Conservation (phyloP, 805 yeast genomes). For the Vanderwaltozyma verrucispora region DNA sequence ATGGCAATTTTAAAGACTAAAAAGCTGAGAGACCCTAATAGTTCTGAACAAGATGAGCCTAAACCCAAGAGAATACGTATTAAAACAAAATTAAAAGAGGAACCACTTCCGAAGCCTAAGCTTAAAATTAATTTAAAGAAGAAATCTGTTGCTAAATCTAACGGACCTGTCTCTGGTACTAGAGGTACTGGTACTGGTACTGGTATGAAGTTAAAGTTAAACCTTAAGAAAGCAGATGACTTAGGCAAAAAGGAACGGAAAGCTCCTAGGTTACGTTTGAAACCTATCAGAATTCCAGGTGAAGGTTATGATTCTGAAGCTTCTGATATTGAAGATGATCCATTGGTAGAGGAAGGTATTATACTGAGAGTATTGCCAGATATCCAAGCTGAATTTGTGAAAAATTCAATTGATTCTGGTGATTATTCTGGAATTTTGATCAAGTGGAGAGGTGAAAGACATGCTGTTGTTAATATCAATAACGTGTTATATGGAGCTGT, state of each 20-base stretch:
- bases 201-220: slow-evolving; percentile 17
- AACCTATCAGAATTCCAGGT: slow-evolving; percentile 65
- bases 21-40: slow-evolving; percentile 14
- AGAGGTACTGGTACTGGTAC: background rate
- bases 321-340: slow-evolving; percentile 92
- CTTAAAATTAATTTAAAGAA: slow-evolving; percentile 18
- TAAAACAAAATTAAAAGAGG: slow-evolving; percentile 10
- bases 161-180: too few species aligned
- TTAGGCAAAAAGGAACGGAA: slow-evolving; percentile 22
- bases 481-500: slow-evolving; percentile 70
- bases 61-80: slow-evolving; percentile 18
- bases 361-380: slow-evolving; percentile 59
- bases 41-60: slow-evolving; percentile 9
- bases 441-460: slow-evolving; percentile 72
- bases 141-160: slow-evolving; percentile 1
- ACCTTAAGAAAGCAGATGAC: slow-evolving; percentile 20
- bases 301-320: slow-evolving; percentile 97
- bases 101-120: slow-evolving; percentile 4
- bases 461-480: slow-evolving; percentile 68
- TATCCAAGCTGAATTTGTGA: slow-evolving; percentile 48
- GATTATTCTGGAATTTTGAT: slow-evolving; percentile 63
- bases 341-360: slow-evolving; percentile 79
- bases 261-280: slow-evolving; percentile 40
- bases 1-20: slow-evolving; percentile 24
- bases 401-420: slow-evolving; percentile 66